Evolutionary conservation across 2,329 filamentous ascomycete genomes (phyloP).

Genomic region (Chrysoporthe deuterocubensis): DNA sequence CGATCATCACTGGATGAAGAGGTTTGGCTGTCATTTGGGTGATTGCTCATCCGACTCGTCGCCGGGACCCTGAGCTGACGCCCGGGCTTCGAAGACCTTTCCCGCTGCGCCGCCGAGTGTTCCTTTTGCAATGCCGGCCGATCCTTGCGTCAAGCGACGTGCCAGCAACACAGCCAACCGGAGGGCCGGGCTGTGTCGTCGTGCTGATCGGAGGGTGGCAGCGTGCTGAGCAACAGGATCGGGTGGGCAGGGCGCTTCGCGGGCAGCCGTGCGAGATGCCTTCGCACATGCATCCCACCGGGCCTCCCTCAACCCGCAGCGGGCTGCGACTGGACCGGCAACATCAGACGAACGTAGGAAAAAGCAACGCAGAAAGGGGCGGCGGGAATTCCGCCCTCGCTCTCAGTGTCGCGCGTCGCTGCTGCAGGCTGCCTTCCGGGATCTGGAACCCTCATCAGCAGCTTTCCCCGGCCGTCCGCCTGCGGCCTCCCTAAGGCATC

Average conservation of each 20-base stretch:
- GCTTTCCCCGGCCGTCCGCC: not conserved
- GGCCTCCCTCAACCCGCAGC: not conserved
- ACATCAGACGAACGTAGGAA: not conserved
- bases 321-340: too few relatives aligned
- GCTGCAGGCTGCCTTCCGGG: conserved; percentile 11
- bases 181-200: not conserved
- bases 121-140: not conserved
- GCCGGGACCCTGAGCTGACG: not conserved
- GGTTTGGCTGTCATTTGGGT: not conserved
- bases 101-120: not conserved
- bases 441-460: conserved; percentile 13
- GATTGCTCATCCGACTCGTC: not conserved
- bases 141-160: not conserved
- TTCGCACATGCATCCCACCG: not conserved
- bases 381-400: conserved; percentile 7
- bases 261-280: not conserved
- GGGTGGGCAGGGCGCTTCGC: not conserved
- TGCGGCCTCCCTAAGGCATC: not conserved
- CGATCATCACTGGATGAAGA: not conserved
- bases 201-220: not conserved
- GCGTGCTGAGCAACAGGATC: not conserved
- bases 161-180: not conserved
- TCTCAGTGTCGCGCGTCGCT: not conserved
- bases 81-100: not conserved
- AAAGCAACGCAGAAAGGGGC: not conserved